Evolutionary conservation across 805 yeast species (phyloP).

Genomic region (Yarrowia porcina): DNA sequence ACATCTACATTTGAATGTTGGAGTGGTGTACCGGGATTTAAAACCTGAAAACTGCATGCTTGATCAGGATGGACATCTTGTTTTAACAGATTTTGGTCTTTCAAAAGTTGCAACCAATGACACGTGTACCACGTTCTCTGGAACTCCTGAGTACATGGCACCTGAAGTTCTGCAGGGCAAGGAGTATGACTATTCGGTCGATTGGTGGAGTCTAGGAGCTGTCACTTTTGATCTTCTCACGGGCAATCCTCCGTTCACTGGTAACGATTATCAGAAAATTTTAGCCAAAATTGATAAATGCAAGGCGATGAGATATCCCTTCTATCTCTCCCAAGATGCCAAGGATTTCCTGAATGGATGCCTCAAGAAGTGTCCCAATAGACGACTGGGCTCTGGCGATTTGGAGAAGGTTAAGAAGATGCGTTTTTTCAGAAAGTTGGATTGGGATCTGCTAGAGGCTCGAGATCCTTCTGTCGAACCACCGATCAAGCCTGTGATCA

Average conservation of each 20-base stretch:
- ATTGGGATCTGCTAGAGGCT: slow-evolving; percentile 59
- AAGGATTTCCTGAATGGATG: slow-evolving; percentile 67
- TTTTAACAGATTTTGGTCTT: slow-evolving; percentile 82
- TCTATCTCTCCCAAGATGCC: slow-evolving; percentile 73
- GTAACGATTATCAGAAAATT: slow-evolving; percentile 70
- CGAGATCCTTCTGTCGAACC: slow-evolving; percentile 54
- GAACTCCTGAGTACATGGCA: slow-evolving; percentile 84
- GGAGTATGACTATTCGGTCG: slow-evolving; percentile 74
- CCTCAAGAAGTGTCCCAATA: slow-evolving; percentile 64
- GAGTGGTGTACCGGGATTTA: slow-evolving; percentile 81
- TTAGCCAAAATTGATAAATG: slow-evolving; percentile 67
- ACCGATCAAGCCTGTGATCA: slow-evolving; percentile 78
- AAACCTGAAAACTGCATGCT: slow-evolving; percentile 88
- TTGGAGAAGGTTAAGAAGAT: slow-evolving; percentile 57
- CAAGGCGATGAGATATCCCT: slow-evolving; percentile 67
- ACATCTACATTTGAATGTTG: slow-evolving; percentile 67
- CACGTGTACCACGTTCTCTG: slow-evolving; percentile 57
- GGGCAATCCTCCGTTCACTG: slow-evolving; percentile 87
- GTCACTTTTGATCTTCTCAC: slow-evolving; percentile 74
- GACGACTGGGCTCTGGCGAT: slow-evolving; percentile 59
- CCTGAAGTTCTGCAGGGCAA: slow-evolving; percentile 82
- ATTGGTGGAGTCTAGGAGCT: slow-evolving; percentile 92
- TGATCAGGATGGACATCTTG: slow-evolving; percentile 72
- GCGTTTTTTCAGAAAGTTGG: slow-evolving; percentile 69
- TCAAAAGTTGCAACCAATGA: slow-evolving; percentile 45